Evolutionary conservation across 1,139 yeast species (phyloP), one percentile per base, ranked within the genome.

Genomic region (Kurtzmaniella quercitrusa): DNA sequence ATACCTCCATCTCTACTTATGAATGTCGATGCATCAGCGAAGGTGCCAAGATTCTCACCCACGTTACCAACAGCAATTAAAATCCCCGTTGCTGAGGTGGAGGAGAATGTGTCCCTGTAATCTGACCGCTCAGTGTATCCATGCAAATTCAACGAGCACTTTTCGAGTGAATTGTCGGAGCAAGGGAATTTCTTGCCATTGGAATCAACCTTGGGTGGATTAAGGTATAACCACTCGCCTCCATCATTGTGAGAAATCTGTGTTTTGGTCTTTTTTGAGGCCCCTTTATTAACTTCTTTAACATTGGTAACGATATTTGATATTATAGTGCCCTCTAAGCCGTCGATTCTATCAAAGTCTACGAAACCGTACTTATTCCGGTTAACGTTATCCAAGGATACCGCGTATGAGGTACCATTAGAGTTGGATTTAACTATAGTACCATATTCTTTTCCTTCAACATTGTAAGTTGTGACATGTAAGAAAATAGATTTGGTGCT

Each of bases 331-430:
- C 99, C 98, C 60, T 93, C 98, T n/a, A 91, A 64, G 1, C 90
- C 89, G 52, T 82, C 84, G 55, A 90, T 74, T 50, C 85, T 79
- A 58, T 93, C 98, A 63, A 81, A 93, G 62, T 93, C 99, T 44
- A 88, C 97, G 63, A 63, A 90, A 0, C 98, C 98, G 6, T 54
- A 53, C 5, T 53, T 53, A 51, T 89, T 79, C 55, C 98, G 73
- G 60, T 91, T 93, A 8, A 90, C 97, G 46, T 76, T 62, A n/a
- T 77, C 78, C 51, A 86, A 72, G 1, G 93, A 70, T 25, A 82
- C 68, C 2, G 87, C 93, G 59, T 87, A 91, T n/a, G 87, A 80
- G 0, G 98, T 90, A 48, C 99, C 99, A 55, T 91, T 89, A n/a
- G 88, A 86, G 59, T 93, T 91, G 1, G 96, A 88, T 58, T 93